Percentiles rank a stretch among this genome's conserved stretches.
Evolutionary conservation across 352 stramenopile genomes (phyloP).

Genomic region (Blastocystis sp.): DNA sequence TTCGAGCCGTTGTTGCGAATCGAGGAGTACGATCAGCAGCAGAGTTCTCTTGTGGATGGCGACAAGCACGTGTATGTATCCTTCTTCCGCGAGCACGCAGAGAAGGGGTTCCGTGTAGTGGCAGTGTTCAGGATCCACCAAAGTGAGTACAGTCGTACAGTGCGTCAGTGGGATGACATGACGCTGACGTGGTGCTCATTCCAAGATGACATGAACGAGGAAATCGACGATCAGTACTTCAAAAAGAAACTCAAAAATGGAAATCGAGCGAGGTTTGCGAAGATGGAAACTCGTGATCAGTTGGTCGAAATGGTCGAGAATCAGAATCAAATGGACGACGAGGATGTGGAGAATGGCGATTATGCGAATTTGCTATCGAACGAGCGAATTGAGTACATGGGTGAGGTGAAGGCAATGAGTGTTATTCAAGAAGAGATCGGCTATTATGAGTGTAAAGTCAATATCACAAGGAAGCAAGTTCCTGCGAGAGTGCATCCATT

Average conservation of each 20-base stretch:
- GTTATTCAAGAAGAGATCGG: background rate
- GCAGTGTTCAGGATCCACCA: constrained; percentile 68
- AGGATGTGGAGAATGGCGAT: background rate
- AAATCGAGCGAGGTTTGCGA: background rate
- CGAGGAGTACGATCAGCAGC: constrained; percentile 69
- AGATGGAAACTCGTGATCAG: background rate
- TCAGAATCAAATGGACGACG: background rate
- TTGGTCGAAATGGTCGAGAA: background rate
- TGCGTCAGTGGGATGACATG: background rate
- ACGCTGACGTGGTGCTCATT: background rate
- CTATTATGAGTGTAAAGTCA: background rate
- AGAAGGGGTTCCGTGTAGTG: constrained; percentile 72
- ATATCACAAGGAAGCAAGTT: background rate
- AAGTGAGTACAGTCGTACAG: background rate
- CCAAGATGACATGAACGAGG: background rate
- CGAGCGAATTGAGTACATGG: background rate
- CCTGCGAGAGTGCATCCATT: background rate
- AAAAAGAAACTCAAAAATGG: background rate
- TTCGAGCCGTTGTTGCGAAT: constrained; percentile 97
- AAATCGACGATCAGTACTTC: background rate
- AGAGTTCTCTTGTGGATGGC: constrained; percentile 3
- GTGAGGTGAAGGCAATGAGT: background rate
- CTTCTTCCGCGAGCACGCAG: constrained; percentile 15
- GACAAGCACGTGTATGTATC: constrained; percentile 32
- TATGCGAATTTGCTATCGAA: background rate